A percentile compares a stretch with the other conserved stretches of the same genome.
These are phyloP conservation scores for Stagonosporopsis tanaceti DNA, from an alignment of 2,329 filamentous ascomycete genomes.

Conservation along the genomic window DNA sequence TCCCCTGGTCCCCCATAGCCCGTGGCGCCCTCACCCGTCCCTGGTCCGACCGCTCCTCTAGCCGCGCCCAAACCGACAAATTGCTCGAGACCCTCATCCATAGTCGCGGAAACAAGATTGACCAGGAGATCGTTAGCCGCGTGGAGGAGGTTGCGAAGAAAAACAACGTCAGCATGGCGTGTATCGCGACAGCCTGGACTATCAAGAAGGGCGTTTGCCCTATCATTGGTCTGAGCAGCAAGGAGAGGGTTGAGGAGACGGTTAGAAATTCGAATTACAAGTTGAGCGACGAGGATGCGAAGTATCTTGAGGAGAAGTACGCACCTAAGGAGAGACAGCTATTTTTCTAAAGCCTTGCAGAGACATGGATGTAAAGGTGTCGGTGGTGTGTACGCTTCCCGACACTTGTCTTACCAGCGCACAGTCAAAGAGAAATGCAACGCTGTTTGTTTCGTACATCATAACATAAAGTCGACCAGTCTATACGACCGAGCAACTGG, in stretches of 20 bases:
- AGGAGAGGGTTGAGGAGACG: constrained; percentile 50
- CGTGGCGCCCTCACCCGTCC: constrained; percentile 59
- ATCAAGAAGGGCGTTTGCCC: constrained; percentile 49
- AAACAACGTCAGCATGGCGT: constrained; percentile 52
- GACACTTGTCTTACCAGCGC: no score
- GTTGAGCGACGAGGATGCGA: constrained; percentile 50
- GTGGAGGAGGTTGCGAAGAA: constrained; percentile 58
- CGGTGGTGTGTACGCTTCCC: no score
- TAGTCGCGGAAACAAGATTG: constrained; percentile 45
- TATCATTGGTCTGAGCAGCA: constrained; percentile 49
- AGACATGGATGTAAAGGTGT: no score
- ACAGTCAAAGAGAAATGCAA: no score
- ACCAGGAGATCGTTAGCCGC: constrained; percentile 55
- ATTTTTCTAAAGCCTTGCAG: no score
- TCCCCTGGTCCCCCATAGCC: constrained; percentile 51
- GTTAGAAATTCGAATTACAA: constrained; percentile 45
- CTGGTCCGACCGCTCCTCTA: constrained; percentile 52
- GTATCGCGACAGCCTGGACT: constrained; percentile 50
- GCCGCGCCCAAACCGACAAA: constrained; percentile 56
- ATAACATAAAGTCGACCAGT: no score
- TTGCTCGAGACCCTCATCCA: constrained; percentile 53
- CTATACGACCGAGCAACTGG: no score
- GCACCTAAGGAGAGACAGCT: constrained; percentile 48
- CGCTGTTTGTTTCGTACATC: no score
- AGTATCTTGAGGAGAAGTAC: constrained; percentile 51